Conservation (phyloP, 176 grass and related monocot genomes). For the Musa schizocarpa region DNA sequence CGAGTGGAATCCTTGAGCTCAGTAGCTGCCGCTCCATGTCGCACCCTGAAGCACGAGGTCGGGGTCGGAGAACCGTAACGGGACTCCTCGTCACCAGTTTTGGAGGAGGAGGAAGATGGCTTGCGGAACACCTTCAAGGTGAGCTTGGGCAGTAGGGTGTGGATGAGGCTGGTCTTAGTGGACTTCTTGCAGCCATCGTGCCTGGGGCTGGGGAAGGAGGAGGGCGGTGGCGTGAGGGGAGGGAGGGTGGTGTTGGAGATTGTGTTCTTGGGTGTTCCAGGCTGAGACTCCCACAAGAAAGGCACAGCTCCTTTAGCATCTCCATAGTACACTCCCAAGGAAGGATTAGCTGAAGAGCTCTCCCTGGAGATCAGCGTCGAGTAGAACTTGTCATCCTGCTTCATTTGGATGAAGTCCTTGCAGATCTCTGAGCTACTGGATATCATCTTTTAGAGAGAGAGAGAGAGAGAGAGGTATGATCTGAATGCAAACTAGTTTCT, state of each 20-base stretch:
- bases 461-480: neutral
- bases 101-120: neutral
- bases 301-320: neutral
- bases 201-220: neutral
- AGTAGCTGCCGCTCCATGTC: too few relatives aligned
- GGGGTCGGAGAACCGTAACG: neutral
- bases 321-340: constrained; percentile 79
- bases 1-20: too few relatives aligned
- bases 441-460: neutral
- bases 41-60: neutral
- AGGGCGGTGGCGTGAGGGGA: neutral
- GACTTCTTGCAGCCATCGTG: neutral
- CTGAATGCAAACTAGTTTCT: too few relatives aligned
- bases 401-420: constrained; percentile 38
- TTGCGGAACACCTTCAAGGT: neutral
- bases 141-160: neutral
- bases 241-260: neutral
- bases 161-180: neutral
- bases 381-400: constrained; percentile 79
- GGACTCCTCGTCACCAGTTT: neutral
- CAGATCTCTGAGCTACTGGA: constrained; percentile 14
- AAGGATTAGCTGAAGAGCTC: constrained; percentile 46
- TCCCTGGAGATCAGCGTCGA: constrained; percentile 70
- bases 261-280: neutral
- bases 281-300: neutral